Base-by-base conservation (phyloP, 371 early-diverging fungal genomes). In the Mucor plumbeus region DNA sequence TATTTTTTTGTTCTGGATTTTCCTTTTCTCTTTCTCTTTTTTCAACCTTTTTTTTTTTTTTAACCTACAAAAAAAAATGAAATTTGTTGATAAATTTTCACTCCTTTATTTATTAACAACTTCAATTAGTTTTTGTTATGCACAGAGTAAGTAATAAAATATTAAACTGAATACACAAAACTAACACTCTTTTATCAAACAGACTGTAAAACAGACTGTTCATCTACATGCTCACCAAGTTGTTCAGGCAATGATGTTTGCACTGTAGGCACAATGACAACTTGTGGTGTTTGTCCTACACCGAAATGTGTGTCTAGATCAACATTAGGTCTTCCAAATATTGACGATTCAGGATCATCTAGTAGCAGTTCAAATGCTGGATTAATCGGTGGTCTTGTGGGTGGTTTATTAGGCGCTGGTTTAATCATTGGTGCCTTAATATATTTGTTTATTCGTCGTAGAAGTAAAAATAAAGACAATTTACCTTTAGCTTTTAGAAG, bases 371-470 rank as follows among this genome's bases (percentile, higher is more conserved):
- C 55, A 26, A 68, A 65, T 11, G 44, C 75, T 19, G 80, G 75
- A 4, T 47, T 82, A 8, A 74, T 82, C 38, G 82, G 82, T 26
- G 82, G 82, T 47, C 60, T 82, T 41, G 67, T 82, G 3, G 82
- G 81, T 19, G 81, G 74, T 34, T 35, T 74, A 35, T 33, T 74
- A 9, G 70, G 74, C 35, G 67, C 68, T 35, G 70, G 70, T 6
- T 56, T 77, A 9, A 15, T 81, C 2, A 50, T 79, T 43, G 72
- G 76, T 14, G 60, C 54, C 15, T 31, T 67, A 15, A 69, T 59
- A 11, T 75, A 44, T 43, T 59, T 67, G 15, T 36, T 62, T 39
- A 40, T 72, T 39, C 59, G 74, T 17, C 69, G 70, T 38, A 69
- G 68, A 39, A 40, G 14, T n/a, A 69, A 74, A 67, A 74, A 61